Conservation (phyloP, 2,329 filamentous ascomycete genomes). For the Graphilbum ipis-grandicollis region DNA sequence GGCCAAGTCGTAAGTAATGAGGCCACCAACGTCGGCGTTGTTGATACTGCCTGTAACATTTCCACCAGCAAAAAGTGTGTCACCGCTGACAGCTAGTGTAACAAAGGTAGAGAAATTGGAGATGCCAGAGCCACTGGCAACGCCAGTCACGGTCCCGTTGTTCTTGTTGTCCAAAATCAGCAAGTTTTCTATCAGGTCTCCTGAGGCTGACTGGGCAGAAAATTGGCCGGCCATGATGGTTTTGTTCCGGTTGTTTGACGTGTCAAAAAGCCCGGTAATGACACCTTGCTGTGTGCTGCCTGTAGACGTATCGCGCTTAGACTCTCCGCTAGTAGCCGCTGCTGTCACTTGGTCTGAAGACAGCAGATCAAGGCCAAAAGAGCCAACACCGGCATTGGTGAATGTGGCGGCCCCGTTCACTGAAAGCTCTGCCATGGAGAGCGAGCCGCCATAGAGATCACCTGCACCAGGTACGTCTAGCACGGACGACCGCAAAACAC, state of each 20-base stretch:
- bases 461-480: constrained; percentile 45
- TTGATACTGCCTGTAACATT: constrained; percentile 54
- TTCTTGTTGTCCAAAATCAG: constrained; percentile 66
- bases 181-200: constrained; percentile 60
- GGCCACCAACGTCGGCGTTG: constrained; percentile 45
- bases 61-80: constrained; percentile 69
- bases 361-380: constrained; percentile 39
- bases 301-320: constrained; percentile 28
- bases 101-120: constrained; percentile 58
- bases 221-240: constrained; percentile 86
- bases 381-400: constrained; percentile 30
- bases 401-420: constrained; percentile 59
- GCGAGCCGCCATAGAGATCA: constrained; percentile 66
- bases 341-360: constrained; percentile 15
- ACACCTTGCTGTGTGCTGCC: constrained; percentile 41
- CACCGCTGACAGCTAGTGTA: constrained; percentile 48
- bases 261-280: constrained; percentile 65
- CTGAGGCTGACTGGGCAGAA: constrained; percentile 48
- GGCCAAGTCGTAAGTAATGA: constrained; percentile 64
- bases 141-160: constrained; percentile 47
- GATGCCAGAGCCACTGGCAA: constrained; percentile 48
- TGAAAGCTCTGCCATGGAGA: constrained; percentile 58
- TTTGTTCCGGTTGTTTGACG: constrained; percentile 46
- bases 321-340: constrained; percentile 17
- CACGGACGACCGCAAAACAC: constrained; percentile 51